Percentiles rank a stretch among this genome's conserved stretches.
Evolutionary conservation across 306 rosid species (phyloP).

Genomic region (Fagus sylvatica): DNA sequence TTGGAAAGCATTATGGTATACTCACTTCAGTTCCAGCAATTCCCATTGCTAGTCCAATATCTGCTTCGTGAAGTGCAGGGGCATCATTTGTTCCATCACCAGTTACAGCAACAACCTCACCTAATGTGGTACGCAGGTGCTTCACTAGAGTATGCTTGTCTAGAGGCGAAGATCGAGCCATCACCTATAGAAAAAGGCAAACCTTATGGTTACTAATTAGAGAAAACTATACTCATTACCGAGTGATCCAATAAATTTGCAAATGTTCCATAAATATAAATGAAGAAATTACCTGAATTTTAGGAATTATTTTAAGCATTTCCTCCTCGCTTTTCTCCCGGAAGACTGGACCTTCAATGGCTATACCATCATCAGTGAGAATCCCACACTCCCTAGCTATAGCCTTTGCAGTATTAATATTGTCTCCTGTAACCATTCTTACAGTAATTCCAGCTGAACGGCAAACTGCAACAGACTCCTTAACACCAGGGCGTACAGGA

Average conservation of each 20-base stretch:
- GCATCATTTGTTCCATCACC: conserved; percentile 99
- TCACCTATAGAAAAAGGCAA: conserved; percentile 52
- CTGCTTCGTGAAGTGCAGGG: conserved; percentile 98
- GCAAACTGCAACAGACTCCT: conserved; percentile 88
- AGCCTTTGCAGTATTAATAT: conserved; percentile 90
- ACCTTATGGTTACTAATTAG: conserved; percentile 27
- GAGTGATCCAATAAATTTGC: conserved; percentile 8
- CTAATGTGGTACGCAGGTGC: conserved; percentile 82
- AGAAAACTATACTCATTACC: conserved; percentile 12
- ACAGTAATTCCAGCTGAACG: conserved; percentile 95
- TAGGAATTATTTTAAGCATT: conserved; percentile 73
- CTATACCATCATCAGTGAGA: conserved; percentile 93
- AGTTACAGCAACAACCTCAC: conserved; percentile 96
- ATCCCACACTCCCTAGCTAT: conserved; percentile 98
- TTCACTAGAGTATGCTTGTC: conserved; percentile 90
- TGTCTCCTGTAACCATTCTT: conserved; percentile 97
- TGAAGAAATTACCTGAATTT: conserved; percentile 70
- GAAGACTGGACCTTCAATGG: conserved; percentile 95
- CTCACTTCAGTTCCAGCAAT: conserved; percentile 98
- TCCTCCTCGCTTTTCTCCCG: conserved; percentile 80
- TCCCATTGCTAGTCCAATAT: conserved; percentile 99
- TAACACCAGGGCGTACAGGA: conserved; percentile 97
- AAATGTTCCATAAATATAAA: conserved; percentile 14
- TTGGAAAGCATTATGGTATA: conserved; percentile 12
- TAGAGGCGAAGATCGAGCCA: conserved; percentile 97